A percentile compares a stretch with the other conserved stretches of the same genome.
These are phyloP conservation scores for Jackrogersella minutella DNA, from an alignment of 495 filamentous ascomycete genomes.

Conservation along the genomic window DNA sequence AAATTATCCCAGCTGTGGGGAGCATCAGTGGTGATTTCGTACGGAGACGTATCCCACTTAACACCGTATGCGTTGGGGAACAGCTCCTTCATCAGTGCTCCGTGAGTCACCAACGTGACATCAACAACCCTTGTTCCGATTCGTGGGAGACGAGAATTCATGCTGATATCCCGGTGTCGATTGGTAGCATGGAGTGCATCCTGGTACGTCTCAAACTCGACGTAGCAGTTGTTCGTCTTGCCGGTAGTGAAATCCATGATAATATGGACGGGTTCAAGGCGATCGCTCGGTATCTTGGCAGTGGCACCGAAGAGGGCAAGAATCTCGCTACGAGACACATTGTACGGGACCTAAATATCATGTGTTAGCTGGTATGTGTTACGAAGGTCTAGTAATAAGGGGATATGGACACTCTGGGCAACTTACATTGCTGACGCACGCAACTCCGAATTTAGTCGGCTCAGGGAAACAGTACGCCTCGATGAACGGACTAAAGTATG, in stretches of 20 bases:
- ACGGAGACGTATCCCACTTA: constrained; percentile 62
- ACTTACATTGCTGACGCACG: constrained; percentile 51
- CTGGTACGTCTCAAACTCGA: constrained; percentile 66
- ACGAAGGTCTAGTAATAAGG: not conserved
- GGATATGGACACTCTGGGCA: not conserved
- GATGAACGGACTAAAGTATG: no score
- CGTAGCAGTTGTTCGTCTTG: constrained; percentile 80
- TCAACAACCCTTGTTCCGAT: constrained; percentile 73
- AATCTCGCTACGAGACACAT: constrained; percentile 70
- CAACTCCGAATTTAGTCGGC: constrained; percentile 37
- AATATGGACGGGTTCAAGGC: constrained; percentile 74
- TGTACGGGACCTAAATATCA: constrained; percentile 69
- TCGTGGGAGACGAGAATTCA: constrained; percentile 57
- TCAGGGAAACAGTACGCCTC: constrained; percentile 32
- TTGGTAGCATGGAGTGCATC: constrained; percentile 65
- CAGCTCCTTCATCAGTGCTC: constrained; percentile 67
- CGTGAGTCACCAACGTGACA: constrained; percentile 66
- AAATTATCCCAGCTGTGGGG: constrained; percentile 69
- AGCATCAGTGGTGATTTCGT: constrained; percentile 46
- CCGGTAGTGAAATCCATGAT: constrained; percentile 81
- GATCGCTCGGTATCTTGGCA: constrained; percentile 63
- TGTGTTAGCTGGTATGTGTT: not conserved
- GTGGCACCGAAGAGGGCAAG: constrained; percentile 74
- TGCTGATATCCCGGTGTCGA: constrained; percentile 50
- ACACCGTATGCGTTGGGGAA: constrained; percentile 75